These are phyloP conservation scores for Mycena alexandri DNA, from an alignment of 768 basidiomycete species.

Conservation along the genomic window DNA sequence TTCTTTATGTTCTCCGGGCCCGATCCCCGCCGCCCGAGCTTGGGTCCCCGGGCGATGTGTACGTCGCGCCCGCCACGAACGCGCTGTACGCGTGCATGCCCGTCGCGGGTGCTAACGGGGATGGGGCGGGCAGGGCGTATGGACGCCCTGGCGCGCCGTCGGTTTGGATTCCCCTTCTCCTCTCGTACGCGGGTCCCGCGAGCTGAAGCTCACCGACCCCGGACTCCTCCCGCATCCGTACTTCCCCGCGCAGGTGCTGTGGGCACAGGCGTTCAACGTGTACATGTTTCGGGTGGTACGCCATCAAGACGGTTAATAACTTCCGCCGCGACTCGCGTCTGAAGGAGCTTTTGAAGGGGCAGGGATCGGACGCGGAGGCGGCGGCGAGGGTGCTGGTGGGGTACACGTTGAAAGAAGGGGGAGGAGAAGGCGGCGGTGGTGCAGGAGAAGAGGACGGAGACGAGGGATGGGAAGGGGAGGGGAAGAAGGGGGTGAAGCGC, in stretches of 20 bases:
- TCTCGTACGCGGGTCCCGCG: not conserved
- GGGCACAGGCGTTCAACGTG: not conserved
- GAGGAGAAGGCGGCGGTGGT: slow-evolving; percentile 3
- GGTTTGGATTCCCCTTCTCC: no score
- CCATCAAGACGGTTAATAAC: not conserved
- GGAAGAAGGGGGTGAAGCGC: no score
- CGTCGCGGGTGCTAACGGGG: no score
- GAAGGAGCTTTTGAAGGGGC: not conserved
- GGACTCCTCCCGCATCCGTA: slow-evolving; percentile 17
- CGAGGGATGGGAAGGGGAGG: no score
- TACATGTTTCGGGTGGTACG: slow-evolving; percentile 15
- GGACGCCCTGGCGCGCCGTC: slow-evolving; percentile 26
- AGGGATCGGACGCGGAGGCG: not conserved
- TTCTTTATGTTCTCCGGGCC: slow-evolving; percentile 21
- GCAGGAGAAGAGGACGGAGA: not conserved
- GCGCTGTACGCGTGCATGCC: slow-evolving; percentile 23
- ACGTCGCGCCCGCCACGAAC: slow-evolving; percentile 3
- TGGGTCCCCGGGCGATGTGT: slow-evolving; percentile 13
- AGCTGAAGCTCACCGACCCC: not conserved
- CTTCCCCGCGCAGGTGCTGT: slow-evolving; percentile 17
- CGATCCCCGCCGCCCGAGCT: slow-evolving; percentile 25
- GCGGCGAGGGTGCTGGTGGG: slow-evolving; percentile 3
- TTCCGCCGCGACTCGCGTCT: not conserved
- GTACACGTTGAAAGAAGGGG: not conserved
- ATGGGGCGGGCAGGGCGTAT: no score